A percentile compares a stretch with the other conserved stretches of the same genome.
These are phyloP conservation scores for Gnomoniopsis sp. DNA, from an alignment of 2,329 filamentous ascomycete genomes.

Conservation along the genomic window DNA sequence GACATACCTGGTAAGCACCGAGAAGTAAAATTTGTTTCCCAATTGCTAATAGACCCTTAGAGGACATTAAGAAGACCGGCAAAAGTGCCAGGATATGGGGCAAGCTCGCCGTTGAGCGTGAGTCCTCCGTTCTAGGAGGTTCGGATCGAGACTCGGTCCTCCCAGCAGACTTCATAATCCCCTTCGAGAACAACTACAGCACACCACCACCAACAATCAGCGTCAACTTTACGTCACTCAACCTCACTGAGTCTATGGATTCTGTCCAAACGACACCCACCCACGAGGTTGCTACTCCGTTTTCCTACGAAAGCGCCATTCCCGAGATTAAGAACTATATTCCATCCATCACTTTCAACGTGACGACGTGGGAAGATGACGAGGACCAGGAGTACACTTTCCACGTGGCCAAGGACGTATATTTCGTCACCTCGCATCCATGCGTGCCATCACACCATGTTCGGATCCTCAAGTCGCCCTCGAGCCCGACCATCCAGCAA, in stretches of 20 bases:
- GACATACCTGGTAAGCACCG: constrained; percentile 45
- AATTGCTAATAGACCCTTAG: constrained; percentile 27
- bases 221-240: constrained; percentile 48
- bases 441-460: constrained; percentile 57
- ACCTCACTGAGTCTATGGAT: constrained; percentile 42
- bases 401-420: constrained; percentile 54
- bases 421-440: constrained; percentile 64
- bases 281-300: constrained; percentile 32
- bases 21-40: neutral
- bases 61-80: constrained; percentile 46
- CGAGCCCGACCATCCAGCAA: constrained; percentile 57
- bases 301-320: constrained; percentile 31
- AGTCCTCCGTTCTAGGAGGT: constrained; percentile 59
- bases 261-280: constrained; percentile 44
- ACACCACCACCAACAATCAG: constrained; percentile 44
- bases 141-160: constrained; percentile 51
- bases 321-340: constrained; percentile 34
- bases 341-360: constrained; percentile 38
- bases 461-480: constrained; percentile 55
- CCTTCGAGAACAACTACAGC: constrained; percentile 52
- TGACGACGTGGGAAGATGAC: constrained; percentile 37
- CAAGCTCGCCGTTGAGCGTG: constrained; percentile 55
- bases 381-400: constrained; percentile 39
- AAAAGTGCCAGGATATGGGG: constrained; percentile 60
- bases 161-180: constrained; percentile 61